These are phyloP conservation scores for Coemansia sp. DNA, from an alignment of 192 early-diverging fungal genomes.

Conservation along the genomic window DNA sequence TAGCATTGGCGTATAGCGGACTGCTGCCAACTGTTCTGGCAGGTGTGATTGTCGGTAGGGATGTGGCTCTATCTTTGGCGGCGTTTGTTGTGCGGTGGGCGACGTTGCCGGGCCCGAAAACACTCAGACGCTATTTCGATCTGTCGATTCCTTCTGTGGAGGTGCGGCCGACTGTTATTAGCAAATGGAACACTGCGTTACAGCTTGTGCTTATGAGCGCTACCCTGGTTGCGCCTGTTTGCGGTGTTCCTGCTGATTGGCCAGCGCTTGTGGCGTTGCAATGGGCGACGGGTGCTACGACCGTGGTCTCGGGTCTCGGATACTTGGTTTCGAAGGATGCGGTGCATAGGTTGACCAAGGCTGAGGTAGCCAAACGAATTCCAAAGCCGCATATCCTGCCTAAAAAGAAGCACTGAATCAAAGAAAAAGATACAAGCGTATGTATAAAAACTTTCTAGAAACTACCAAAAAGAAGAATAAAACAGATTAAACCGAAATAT, in stretches of 20 bases:
- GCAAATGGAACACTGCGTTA: slow-evolving; percentile 87
- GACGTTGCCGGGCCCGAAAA: slow-evolving; percentile 86
- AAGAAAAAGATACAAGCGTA: neutral
- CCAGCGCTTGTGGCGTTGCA: slow-evolving; percentile 61
- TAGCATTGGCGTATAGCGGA: slow-evolving; percentile 69
- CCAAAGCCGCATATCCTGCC: slow-evolving; percentile 39
- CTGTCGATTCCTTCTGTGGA: slow-evolving; percentile 88
- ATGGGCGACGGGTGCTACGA: slow-evolving; percentile 65
- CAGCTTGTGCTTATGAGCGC: slow-evolving; percentile 81
- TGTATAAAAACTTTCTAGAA: neutral
- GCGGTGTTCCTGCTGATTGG: slow-evolving; percentile 61
- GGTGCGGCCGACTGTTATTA: slow-evolving; percentile 82
- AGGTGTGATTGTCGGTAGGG: slow-evolving; percentile 80
- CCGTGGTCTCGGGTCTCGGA: slow-evolving; percentile 74
- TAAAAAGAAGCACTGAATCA: slow-evolving; percentile 17
- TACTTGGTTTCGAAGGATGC: slow-evolving; percentile 75
- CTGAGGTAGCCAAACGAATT: slow-evolving; percentile 48
- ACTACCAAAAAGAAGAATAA: neutral
- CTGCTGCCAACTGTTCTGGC: slow-evolving; percentile 78
- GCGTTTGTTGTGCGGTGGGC: slow-evolving; percentile 85
- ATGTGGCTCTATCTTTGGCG: slow-evolving; percentile 73
- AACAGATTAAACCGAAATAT: neutral
- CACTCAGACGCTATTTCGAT: slow-evolving; percentile 80
- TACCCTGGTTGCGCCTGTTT: slow-evolving; percentile 71
- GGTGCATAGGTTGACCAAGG: slow-evolving; percentile 62